Base-by-base conservation (phyloP, 129 eudicot species). In the Ambrosia trifida region DNA sequence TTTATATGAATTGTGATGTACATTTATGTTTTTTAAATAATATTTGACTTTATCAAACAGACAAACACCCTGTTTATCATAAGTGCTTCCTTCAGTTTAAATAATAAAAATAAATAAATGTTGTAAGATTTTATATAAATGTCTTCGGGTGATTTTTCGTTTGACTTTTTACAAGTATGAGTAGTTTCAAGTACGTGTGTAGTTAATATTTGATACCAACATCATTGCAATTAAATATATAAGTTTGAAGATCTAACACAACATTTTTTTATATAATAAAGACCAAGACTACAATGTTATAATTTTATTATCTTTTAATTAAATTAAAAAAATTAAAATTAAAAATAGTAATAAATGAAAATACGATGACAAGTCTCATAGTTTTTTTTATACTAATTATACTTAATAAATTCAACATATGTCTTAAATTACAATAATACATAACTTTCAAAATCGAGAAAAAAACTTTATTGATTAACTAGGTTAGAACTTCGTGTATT, bases 21-120 rank as follows among this genome's bases (percentile, higher is more conserved):
- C 7, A 11, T 18, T 70, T 70, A 35, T 31, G 0, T 60, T 3
- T 60, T 14, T 40, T 20, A 51, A 51, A 53, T 71, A 38, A 5
- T 31, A 41, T 11, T 16, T 7, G 67, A 58, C 76, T 30, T 71
- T 43, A 28, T 41, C 76, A 56, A 71, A 3, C 38, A 35, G 20
- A 0, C 20, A 40, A 17, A 5, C 16, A 31, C 43, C 28, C 28
- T 36, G 9, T 47, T 68, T 49, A n/a, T 51, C 16, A 1, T 56
- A 24, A n/a, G n/a, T 9, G 3, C 31, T 47, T 1, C 9, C n/a
- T 7, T 8, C 36, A 30, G 14, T 46, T 14, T 7, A 9, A 30
- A 28, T 33, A 47, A 3, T 16, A 11, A 9, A 61, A 10, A 10
- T 1, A 12, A 46, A 24, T 24, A 2, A 5, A 57, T 57, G 4